Evolutionary conservation across 208 protist genomes (phyloP), one percentile per base, ranked within the genome.

Genomic region (Blechomonas ayalai): DNA sequence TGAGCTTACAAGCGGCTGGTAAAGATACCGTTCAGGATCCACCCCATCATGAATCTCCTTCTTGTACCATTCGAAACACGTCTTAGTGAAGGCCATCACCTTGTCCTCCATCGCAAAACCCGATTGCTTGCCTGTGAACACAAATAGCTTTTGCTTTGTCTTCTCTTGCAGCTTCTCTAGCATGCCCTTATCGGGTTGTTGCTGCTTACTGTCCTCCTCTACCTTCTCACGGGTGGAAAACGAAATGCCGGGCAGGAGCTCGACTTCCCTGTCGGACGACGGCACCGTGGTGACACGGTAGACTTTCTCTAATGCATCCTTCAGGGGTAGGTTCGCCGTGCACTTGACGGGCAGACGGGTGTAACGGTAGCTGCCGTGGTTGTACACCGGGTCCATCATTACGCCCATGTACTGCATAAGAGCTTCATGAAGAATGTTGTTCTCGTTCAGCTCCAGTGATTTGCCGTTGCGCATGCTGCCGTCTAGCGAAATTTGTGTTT

Each of bases 401-500:
- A 53, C 29, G 2, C 38, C 46, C 6, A 89, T 19, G 49, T 90
- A 92, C 36, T 76, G 68, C 16, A 73, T 65, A 15, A 92, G 27
- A 3, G 73, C 73, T 27, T 82, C 61, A 40, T 63, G 72, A 25
- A 92, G 61, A 6, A 85, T 58, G 18, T 2, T 48, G 53, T 65
- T 79, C 53, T 43, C 64, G 58, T 45, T 53, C 28, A 65, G 59
- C 38, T 52, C 67, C 10, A 26, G 38, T 39, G 28, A 33, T 45
- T 16, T 12, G 28, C 38, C 13, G 26, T 32, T 25, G 15, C 48
- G 12, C 13, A 38, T 52, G 22, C 72, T 58, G 48, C 45, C 54
- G 19, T 35, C 31, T 20, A 56, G 57, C 25, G 64, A 36, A 4
- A 39, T 52, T 15, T 47, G 18, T 23, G 37, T 70, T 1, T 53